phyloP scores from a whole-genome alignment of 2,329 filamentous ascomycete species.

The Fusarium xylarioides region DNA sequence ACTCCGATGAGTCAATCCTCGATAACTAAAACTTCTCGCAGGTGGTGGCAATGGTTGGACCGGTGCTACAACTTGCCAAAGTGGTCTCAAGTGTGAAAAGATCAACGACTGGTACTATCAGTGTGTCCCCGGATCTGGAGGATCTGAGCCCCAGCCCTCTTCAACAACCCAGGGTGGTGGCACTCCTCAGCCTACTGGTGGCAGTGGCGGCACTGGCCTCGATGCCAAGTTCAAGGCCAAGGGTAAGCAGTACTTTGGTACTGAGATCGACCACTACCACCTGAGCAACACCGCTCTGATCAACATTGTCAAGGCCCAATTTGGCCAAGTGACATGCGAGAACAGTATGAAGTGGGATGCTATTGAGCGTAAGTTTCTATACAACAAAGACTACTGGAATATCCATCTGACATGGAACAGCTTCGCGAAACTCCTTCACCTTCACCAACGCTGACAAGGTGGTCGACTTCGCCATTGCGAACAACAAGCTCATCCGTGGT shows the following conservation, averaged over 20 bases:
- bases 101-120: constrained; percentile 19
- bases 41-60: neutral
- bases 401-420: constrained; percentile 49
- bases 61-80: neutral
- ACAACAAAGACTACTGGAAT: too few species aligned
- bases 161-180: neutral
- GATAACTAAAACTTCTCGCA: neutral
- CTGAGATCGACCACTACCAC: constrained; percentile 62
- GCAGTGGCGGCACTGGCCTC: neutral
- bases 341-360: constrained; percentile 78
- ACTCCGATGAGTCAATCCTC: neutral
- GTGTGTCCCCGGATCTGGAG: constrained; percentile 8
- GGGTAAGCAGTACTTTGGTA: constrained; percentile 73
- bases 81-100: constrained; percentile 13
- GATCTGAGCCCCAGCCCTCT: neutral
- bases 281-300: constrained; percentile 56
- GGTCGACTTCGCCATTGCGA: constrained; percentile 64
- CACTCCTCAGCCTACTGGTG: neutral
- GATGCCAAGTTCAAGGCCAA: constrained; percentile 55
- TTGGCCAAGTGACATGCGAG: constrained; percentile 72
- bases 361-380: constrained; percentile 5
- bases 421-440: constrained; percentile 59
- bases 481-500: constrained; percentile 68
- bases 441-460: constrained; percentile 68
- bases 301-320: constrained; percentile 66